Percentiles rank a stretch among this genome's conserved stretches.
Conservation (phyloP, 2,329 filamentous ascomycete genomes). For the Colletotrichum sp. region DNA sequence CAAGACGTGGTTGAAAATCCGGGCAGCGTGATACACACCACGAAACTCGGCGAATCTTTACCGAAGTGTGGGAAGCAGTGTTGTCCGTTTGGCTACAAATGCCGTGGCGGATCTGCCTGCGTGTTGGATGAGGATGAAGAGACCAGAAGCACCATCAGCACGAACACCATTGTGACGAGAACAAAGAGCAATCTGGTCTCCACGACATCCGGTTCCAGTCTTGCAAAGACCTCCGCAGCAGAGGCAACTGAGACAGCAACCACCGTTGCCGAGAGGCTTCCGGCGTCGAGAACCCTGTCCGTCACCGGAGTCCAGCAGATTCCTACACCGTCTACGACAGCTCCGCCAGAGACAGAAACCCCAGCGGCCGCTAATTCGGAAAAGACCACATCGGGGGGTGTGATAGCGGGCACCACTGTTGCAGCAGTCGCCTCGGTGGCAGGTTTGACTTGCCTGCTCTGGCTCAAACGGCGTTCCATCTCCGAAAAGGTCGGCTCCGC, state of each 20-base stretch:
- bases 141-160: neutral
- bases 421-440: constrained; percentile 13
- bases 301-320: neutral
- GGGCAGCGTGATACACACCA: constrained; percentile 68
- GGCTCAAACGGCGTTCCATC: constrained; percentile 13
- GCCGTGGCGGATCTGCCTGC: constrained; percentile 52
- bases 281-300: neutral
- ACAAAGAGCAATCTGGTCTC: neutral
- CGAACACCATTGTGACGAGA: neutral
- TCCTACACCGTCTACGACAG: neutral
- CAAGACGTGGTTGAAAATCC: constrained; percentile 66
- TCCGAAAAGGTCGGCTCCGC: constrained; percentile 3
- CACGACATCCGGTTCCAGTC: neutral
- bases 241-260: neutral
- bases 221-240: neutral
- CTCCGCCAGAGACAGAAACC: neutral
- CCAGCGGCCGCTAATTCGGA: neutral
- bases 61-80: constrained; percentile 65
- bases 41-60: constrained; percentile 62
- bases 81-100: constrained; percentile 76
- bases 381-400: neutral
- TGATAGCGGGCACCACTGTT: constrained; percentile 14
- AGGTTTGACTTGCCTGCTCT: neutral
- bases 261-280: neutral
- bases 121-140: constrained; percentile 54